A percentile compares a stretch with the other conserved stretches of the same genome.
phyloP scores from a whole-genome alignment of 2,329 filamentous ascomycete genomes.

The Lithohypha guttulata region DNA sequence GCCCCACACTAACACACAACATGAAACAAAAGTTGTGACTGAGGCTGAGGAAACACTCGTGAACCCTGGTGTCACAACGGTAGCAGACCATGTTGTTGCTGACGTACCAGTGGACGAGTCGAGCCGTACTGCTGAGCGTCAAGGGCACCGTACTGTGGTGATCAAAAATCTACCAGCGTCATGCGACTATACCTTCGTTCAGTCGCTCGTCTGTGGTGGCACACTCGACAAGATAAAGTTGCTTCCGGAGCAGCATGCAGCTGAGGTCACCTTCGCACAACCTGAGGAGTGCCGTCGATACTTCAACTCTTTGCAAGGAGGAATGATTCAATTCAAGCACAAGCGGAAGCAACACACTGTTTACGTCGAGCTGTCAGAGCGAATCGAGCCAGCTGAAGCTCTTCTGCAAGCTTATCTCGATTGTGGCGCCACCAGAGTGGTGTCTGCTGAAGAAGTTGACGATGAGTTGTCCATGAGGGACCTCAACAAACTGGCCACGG shows the following conservation, averaged over 20 bases:
- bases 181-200: slow-evolving; percentile 25
- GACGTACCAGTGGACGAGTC: no score
- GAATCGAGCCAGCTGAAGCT: slow-evolving; percentile 32
- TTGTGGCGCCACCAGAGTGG: slow-evolving; percentile 34
- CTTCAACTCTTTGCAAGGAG: slow-evolving; percentile 28
- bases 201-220: slow-evolving; percentile 31
- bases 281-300: slow-evolving; percentile 28
- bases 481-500: slow-evolving; percentile 30
- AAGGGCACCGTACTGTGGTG: slow-evolving; percentile 25
- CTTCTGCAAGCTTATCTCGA: slow-evolving; percentile 32
- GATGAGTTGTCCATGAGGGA: slow-evolving; percentile 29
- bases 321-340: slow-evolving; percentile 27
- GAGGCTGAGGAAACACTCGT: no score
- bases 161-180: slow-evolving; percentile 28
- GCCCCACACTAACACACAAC: no score
- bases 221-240: slow-evolving; percentile 27
- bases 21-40: no score
- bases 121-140: no score
- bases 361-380: slow-evolving; percentile 30
- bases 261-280: slow-evolving; percentile 29
- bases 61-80: no score
- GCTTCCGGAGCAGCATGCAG: slow-evolving; percentile 17
- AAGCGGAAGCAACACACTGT: slow-evolving; percentile 25
- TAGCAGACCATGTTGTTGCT: no score
- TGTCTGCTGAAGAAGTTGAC: slow-evolving; percentile 34